Evolutionary conservation across 2,329 filamentous ascomycete species (phyloP).

Genomic region (Penicillium polonicum): DNA sequence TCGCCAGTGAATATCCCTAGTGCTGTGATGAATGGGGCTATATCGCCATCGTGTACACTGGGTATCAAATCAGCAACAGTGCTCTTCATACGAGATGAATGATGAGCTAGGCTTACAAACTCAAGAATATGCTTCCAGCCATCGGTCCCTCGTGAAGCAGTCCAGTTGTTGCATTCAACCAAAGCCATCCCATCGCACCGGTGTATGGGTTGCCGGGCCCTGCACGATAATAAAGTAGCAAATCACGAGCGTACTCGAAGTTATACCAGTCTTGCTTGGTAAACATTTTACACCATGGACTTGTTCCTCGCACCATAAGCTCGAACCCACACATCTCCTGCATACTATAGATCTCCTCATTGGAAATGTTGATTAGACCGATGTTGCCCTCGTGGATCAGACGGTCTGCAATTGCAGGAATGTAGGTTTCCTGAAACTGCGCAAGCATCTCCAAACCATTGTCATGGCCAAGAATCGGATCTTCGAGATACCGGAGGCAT

Average conservation of each 20-base stretch:
- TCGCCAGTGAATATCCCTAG: slow-evolving; percentile 49
- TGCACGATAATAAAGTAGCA: slow-evolving; percentile 59
- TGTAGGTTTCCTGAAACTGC: slow-evolving; percentile 50
- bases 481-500: slow-evolving; percentile 40
- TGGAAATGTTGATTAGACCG: slow-evolving; percentile 44
- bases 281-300: slow-evolving; percentile 59
- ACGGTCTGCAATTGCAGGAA: slow-evolving; percentile 47
- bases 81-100: neutral
- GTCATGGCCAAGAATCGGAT: slow-evolving; percentile 47
- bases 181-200: slow-evolving; percentile 56
- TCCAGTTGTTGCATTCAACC: slow-evolving; percentile 56
- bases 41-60: slow-evolving; percentile 59
- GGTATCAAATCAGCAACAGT: neutral
- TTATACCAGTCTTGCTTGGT: slow-evolving; percentile 53
- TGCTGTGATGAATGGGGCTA: slow-evolving; percentile 55
- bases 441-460: slow-evolving; percentile 51
- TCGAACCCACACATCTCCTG: slow-evolving; percentile 64
- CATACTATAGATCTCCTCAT: slow-evolving; percentile 57
- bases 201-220: slow-evolving; percentile 58
- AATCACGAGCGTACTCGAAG: slow-evolving; percentile 60
- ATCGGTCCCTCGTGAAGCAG: slow-evolving; percentile 48
- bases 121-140: slow-evolving; percentile 54
- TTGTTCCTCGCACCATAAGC: slow-evolving; percentile 52
- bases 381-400: slow-evolving; percentile 33
- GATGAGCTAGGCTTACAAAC: slow-evolving; percentile 48